Conservation (phyloP, 208 protist species). For the Acanthamoeba healyi region DNA sequence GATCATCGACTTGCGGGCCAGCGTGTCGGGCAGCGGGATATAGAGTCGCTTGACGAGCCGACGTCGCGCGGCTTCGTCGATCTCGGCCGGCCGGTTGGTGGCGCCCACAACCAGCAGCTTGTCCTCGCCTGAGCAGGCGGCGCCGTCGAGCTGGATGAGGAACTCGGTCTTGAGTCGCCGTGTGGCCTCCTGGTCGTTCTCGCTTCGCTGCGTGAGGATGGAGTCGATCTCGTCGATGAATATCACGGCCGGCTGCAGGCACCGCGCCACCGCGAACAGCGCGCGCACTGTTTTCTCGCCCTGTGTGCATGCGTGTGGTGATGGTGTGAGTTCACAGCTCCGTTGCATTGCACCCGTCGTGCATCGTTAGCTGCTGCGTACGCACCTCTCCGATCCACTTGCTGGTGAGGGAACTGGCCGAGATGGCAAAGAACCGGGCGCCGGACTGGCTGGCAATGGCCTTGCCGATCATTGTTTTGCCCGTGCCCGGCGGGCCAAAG, state of each 20-base stretch:
- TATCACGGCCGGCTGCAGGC: slow-evolving; percentile 97
- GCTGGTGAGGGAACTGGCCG: slow-evolving; percentile 96
- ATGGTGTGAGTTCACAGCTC: too few species aligned
- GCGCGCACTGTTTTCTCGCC: slow-evolving; percentile 89
- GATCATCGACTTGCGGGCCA: slow-evolving; percentile 86
- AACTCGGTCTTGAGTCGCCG: slow-evolving; percentile 99
- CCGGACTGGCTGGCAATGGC: slow-evolving; percentile 95
- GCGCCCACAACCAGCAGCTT: slow-evolving; percentile 91
- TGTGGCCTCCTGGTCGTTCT: slow-evolving; percentile 94
- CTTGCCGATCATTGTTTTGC: slow-evolving; percentile 96
- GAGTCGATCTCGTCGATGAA: slow-evolving; percentile 99
- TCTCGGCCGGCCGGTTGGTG: slow-evolving; percentile 92
- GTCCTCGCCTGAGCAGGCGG: slow-evolving; percentile 83
- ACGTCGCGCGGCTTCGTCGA: slow-evolving; percentile 92
- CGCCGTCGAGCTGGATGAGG: slow-evolving; percentile 97
- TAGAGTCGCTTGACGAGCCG: slow-evolving; percentile 95
- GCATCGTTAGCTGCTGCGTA: slow-evolving; percentile 89
- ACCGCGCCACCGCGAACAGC: slow-evolving; percentile 98
- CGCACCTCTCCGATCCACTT: slow-evolving; percentile 99
- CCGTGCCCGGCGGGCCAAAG: slow-evolving; percentile 96
- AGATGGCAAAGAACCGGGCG: slow-evolving; percentile 98
- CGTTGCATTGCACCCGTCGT: too few species aligned
- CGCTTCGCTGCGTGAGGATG: slow-evolving; percentile 94
- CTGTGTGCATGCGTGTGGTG: not conserved
- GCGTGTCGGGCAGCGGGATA: slow-evolving; percentile 93